Conservation (phyloP, 31 red algal species). For the Asparagopsis taxiformis region DNA sequence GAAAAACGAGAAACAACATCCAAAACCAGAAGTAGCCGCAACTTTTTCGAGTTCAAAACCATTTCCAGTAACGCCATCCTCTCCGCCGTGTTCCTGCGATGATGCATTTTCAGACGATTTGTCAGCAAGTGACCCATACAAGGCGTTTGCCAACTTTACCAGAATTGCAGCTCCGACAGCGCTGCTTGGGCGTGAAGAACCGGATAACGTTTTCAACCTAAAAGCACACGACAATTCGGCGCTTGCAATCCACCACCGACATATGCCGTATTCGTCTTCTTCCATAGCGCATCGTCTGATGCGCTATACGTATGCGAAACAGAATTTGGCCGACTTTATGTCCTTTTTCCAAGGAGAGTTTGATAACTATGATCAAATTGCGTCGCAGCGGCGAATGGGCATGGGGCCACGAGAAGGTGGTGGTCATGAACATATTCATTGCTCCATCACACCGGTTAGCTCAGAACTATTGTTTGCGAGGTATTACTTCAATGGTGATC, state of each 20-base stretch:
- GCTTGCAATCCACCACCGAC: neutral
- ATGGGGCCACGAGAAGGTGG: slow-evolving; percentile 78
- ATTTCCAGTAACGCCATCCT: neutral
- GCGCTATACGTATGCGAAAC: slow-evolving; percentile 36
- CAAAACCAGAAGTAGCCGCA: neutral
- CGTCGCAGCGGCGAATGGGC: slow-evolving; percentile 33
- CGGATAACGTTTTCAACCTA: slow-evolving; percentile 3
- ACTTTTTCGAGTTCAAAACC: neutral
- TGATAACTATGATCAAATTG: slow-evolving; percentile 86
- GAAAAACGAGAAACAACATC: slow-evolving; percentile 26
- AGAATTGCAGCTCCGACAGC: slow-evolving; percentile 67
- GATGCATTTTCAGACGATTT: slow-evolving; percentile 11
- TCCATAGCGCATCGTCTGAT: slow-evolving; percentile 45
- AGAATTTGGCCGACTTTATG: slow-evolving; percentile 44
- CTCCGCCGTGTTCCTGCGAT: neutral
- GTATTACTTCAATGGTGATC: slow-evolving; percentile 94
- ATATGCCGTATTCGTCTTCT: slow-evolving; percentile 44
- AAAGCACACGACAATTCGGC: neutral
- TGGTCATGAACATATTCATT: slow-evolving; percentile 97
- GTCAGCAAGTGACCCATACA: slow-evolving; percentile 39
- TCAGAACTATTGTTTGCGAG: slow-evolving; percentile 67
- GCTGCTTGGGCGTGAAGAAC: slow-evolving; percentile 2
- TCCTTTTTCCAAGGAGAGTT: slow-evolving; percentile 80
- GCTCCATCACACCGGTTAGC: slow-evolving; percentile 41
- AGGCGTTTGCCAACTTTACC: slow-evolving; percentile 53